A percentile compares a stretch with the other conserved stretches of the same genome.
These are phyloP conservation scores for Scytalidium sp. DNA, from an alignment of 2,329 filamentous ascomycete species.

Conservation along the genomic window DNA sequence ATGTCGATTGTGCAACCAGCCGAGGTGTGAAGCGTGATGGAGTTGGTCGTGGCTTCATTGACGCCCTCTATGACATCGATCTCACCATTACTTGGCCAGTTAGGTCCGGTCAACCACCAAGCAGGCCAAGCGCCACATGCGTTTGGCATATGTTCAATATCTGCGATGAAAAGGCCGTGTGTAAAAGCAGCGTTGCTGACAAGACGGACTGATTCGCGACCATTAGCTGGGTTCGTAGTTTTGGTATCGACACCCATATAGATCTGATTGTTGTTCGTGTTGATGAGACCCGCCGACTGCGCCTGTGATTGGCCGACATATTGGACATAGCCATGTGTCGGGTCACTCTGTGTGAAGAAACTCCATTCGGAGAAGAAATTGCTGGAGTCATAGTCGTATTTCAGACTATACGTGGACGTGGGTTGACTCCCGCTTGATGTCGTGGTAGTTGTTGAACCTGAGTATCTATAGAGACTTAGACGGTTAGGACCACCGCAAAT, in stretches of 20 bases:
- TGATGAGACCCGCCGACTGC: conserved; percentile 52
- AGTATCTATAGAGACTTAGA: conserved; percentile 5
- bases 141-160: conserved; percentile 74
- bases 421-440: neutral
- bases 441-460: neutral
- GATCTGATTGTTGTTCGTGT: conserved; percentile 50
- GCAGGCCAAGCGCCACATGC: conserved; percentile 74
- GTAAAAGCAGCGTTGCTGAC: conserved; percentile 61
- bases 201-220: conserved; percentile 60
- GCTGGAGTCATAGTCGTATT: conserved; percentile 37
- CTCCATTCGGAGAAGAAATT: conserved; percentile 42
- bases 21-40: conserved; percentile 18
- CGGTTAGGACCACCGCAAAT: conserved; percentile 19
- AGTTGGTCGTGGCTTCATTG: conserved; percentile 42
- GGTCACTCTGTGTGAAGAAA: conserved; percentile 50
- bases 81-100: conserved; percentile 18
- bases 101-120: conserved; percentile 39
- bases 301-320: conserved; percentile 37
- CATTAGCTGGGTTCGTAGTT: conserved; percentile 26
- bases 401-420: conserved; percentile 31
- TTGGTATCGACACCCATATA: conserved; percentile 42
- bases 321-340: conserved; percentile 62
- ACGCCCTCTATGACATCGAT: conserved; percentile 47
- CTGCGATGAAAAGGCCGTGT: conserved; percentile 66
- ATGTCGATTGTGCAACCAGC: conserved; percentile 15